These are phyloP conservation scores for Hura crepitans DNA, from an alignment of 441 rosid genomes.

Conservation along the genomic window DNA sequence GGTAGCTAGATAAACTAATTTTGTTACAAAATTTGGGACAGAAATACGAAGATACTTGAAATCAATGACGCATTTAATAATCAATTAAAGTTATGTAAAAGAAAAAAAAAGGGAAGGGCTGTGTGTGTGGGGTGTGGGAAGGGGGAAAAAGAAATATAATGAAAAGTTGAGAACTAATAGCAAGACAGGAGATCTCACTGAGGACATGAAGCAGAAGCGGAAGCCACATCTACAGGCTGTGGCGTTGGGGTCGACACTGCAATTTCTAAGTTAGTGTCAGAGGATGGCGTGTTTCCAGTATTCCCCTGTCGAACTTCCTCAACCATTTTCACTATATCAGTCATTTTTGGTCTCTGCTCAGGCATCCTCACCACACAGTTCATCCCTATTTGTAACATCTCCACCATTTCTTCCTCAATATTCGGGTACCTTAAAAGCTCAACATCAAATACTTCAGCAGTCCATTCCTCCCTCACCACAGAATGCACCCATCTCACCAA, in stretches of 20 bases:
- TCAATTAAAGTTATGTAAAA: not conserved
- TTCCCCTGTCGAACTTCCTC: slow-evolving; percentile 53
- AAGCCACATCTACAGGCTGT: slow-evolving; percentile 36
- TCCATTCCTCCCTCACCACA: slow-evolving; percentile 96
- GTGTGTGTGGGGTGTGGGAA: too few species aligned
- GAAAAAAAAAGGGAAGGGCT: not conserved
- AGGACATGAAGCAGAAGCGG: slow-evolving; percentile 40
- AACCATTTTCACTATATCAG: slow-evolving; percentile 58
- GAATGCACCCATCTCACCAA: slow-evolving; percentile 91
- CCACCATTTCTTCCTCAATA: slow-evolving; percentile 95
- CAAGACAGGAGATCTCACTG: slow-evolving; percentile 22
- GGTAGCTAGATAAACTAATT: slow-evolving; percentile 25
- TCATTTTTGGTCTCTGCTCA: slow-evolving; percentile 70
- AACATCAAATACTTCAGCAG: slow-evolving; percentile 87
- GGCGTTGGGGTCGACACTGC: slow-evolving; percentile 45
- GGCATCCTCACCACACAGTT: slow-evolving; percentile 65
- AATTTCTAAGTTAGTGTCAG: slow-evolving; percentile 45
- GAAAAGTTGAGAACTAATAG: not conserved
- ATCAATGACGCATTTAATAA: slow-evolving; percentile 6
- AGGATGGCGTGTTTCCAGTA: slow-evolving; percentile 28
- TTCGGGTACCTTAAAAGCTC: slow-evolving; percentile 74
- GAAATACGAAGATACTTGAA: slow-evolving; percentile 8
- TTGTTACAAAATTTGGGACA: slow-evolving; percentile 10
- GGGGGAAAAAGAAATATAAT: not conserved
- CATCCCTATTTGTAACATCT: slow-evolving; percentile 86